phyloP scores from a whole-genome alignment of 495 filamentous ascomycete species.

The Neurospora sp. region DNA sequence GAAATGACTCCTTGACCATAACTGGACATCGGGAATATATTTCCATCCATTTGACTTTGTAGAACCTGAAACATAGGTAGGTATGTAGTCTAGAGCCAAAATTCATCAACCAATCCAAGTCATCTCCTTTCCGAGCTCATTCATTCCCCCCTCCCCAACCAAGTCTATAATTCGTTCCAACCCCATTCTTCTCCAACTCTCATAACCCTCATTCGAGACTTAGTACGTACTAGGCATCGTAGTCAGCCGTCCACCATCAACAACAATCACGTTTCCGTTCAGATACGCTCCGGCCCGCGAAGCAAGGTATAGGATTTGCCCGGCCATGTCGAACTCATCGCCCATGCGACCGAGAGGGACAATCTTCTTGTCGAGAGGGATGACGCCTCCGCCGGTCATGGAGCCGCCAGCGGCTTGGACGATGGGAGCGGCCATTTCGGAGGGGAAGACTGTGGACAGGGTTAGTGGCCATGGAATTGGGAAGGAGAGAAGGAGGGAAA shows the following conservation, averaged over 20 bases:
- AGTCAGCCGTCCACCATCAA: constrained; percentile 52
- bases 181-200: no score
- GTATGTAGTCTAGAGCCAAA: no score
- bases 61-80: no score
- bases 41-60: no score
- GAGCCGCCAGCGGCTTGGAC: constrained; percentile 32
- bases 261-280: constrained; percentile 48
- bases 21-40: no score
- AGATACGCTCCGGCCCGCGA: constrained; percentile 54
- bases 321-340: constrained; percentile 47
- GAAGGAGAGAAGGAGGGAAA: neutral
- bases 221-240: constrained; percentile 43
- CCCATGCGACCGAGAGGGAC: constrained; percentile 29
- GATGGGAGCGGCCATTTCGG: constrained; percentile 50
- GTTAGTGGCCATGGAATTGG: neutral
- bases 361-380: constrained; percentile 13
- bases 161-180: no score
- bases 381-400: constrained; percentile 9
- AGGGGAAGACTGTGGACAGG: constrained; percentile 45
- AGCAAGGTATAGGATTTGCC: constrained; percentile 49
- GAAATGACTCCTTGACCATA: no score
- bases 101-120: no score
- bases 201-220: no score
- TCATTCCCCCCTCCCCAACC: no score
- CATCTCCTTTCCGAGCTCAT: no score